phyloP scores from a whole-genome alignment of 169 alveolate genomes.

The Plasmodium blacklocki region DNA sequence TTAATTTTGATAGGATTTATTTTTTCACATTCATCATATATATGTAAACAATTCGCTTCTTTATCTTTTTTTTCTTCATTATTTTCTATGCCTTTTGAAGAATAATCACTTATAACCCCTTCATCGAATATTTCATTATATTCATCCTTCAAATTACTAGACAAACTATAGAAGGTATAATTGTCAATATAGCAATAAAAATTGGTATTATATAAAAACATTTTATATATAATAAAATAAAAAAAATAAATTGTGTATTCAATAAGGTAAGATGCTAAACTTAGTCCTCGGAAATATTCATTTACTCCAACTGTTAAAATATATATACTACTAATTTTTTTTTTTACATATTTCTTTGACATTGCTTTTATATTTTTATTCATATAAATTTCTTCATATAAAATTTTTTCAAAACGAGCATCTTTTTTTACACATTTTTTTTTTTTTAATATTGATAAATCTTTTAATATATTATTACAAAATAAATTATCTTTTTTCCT shows the following conservation, averaged over 20 bases:
- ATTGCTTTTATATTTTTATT: slow-evolving; percentile 44
- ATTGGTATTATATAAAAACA: slow-evolving; percentile 44
- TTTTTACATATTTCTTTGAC: slow-evolving; percentile 61
- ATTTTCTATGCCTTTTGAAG: slow-evolving; percentile 8
- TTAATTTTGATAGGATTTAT: no score
- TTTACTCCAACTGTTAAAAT: slow-evolving; percentile 74
- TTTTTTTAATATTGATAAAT: slow-evolving; percentile 30
- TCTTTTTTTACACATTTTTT: slow-evolving; percentile 25
- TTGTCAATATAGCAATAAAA: slow-evolving; percentile 57
- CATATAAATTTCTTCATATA: slow-evolving; percentile 74
- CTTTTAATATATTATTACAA: slow-evolving; percentile 14
- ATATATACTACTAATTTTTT: slow-evolving; percentile 61
- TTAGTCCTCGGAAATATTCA: slow-evolving; percentile 74
- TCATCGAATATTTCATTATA: slow-evolving; percentile 44
- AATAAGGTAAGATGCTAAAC: slow-evolving; percentile 73
- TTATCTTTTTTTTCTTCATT: slow-evolving; percentile 6
- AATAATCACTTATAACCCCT: slow-evolving; percentile 28
- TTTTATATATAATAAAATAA: slow-evolving; percentile 62
- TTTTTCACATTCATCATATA: no score
- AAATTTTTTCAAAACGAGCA: slow-evolving; percentile 45
- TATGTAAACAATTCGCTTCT: not conserved
- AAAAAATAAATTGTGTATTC: slow-evolving; percentile 61
- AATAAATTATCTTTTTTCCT: slow-evolving; percentile 2
- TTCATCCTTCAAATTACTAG: slow-evolving; percentile 31
- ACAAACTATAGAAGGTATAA: slow-evolving; percentile 49